These are phyloP conservation scores for Lanmaoa pseudosensibilis DNA, from an alignment of 768 basidiomycete species.

Conservation along the genomic window DNA sequence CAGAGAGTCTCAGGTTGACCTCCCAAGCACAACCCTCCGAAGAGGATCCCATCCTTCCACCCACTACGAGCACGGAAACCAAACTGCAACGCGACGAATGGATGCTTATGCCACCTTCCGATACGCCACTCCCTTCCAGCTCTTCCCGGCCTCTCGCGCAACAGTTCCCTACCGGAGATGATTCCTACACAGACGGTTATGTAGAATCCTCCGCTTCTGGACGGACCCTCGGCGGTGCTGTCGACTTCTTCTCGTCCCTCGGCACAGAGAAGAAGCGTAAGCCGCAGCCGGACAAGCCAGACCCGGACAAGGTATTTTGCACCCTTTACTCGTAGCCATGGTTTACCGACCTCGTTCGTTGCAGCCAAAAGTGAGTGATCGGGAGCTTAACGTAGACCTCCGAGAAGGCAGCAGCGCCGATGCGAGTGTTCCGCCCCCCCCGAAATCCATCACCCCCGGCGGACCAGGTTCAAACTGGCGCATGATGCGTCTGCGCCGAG, in stretches of 20 bases:
- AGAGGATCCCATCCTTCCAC: conserved; percentile 49
- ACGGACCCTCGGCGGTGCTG: conserved; percentile 53
- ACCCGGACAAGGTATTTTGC: conserved; percentile 66
- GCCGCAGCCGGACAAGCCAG: conserved; percentile 53
- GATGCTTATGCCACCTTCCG: conserved; percentile 66
- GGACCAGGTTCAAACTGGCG: conserved; percentile 95
- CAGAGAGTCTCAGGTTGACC: conserved; percentile 66
- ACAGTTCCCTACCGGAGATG: conserved; percentile 37
- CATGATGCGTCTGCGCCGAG: conserved; percentile 92
- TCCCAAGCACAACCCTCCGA: conserved; percentile 54
- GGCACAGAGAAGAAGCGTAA: conserved; percentile 80
- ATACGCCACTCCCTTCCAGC: conserved; percentile 28
- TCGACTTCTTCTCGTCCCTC: conserved; percentile 89
- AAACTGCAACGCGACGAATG: conserved; percentile 75
- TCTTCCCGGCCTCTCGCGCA: conserved; percentile 33
- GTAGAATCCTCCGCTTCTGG: conserved; percentile 47
- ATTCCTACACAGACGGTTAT: conserved; percentile 65
- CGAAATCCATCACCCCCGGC: conserved; percentile 66
- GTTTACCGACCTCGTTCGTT: conserved; percentile 11
- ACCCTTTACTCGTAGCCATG: not conserved
- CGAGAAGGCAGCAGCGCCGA: conserved; percentile 44
- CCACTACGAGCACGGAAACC: conserved; percentile 45
- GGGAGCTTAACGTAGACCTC: conserved; percentile 62
- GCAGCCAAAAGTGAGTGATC: conserved; percentile 60
- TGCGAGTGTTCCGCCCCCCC: conserved; percentile 38